Base-by-base conservation (phyloP, 805 yeast genomes). In the Cyberlindnera xishuangbannaensis region DNA sequence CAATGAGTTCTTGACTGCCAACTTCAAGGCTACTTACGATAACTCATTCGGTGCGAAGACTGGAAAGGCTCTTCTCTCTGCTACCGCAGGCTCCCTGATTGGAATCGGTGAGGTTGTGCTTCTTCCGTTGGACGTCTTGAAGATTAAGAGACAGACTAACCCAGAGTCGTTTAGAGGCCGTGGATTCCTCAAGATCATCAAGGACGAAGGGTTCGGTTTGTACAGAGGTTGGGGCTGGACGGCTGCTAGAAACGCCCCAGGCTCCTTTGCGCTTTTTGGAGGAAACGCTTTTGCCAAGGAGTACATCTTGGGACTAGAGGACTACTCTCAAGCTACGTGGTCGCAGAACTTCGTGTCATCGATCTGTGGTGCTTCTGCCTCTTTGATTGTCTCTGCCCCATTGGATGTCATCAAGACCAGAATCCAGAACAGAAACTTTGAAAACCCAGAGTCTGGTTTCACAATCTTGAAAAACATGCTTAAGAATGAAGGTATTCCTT, bases 161-260 rank as follows among this genome's bases (percentile, higher is more conserved):
- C 99, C 99, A n/a, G 98, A 90, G 64, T 69, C 97, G n/a, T 92
- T 92, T 76, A 82, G 79, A 63, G 99, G 99, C 50, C 83, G 98
- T 69, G 97, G 98, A 9, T 88, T 92, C 65, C 41, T 88, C 47
- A 82, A 74, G 62, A 85, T 92, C 53, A 58, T 92, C 40, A 55
- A 69, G 36, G 98, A 92, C 57, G 98, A 92, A 65, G 97, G 98
- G 14, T 71, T 86, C 39, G 86, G 92, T 16, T 70, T 92, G 49
- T 92, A 92, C 68, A 74, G 96, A 59, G 99, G 99, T 47, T 88
- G 97, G 95, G 97, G 97, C 39, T 92, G 99, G 99, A 92, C 99
- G 40, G 95, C 95, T 49, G 99, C 99, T 27, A 82, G 99, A 75
- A 92, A 92, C 59, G 97, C 97, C 3, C 99, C 99, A 24, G 99